Base-by-base conservation (phyloP, 352 stramenopile genomes). In the Pythium sukuiense region DNA sequence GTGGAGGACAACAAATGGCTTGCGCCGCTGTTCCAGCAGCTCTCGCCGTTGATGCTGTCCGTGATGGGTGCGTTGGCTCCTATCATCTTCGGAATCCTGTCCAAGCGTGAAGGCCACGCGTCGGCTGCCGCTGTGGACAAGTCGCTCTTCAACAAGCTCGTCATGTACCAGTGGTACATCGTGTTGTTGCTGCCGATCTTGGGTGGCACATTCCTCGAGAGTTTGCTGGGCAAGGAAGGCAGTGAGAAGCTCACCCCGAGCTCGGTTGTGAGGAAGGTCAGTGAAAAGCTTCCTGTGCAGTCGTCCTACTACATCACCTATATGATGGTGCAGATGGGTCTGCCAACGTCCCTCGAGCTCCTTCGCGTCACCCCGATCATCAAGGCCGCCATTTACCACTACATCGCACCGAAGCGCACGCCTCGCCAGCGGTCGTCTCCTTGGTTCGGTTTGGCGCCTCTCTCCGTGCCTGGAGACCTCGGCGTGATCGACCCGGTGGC, bases 171-270 rank as follows among this genome's bases (percentile, higher is more conserved):
- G 69, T 83, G 89, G 52, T 93, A 91, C 65, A 73, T 93, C 54
- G 86, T 87, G 30, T 87, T 95, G 48, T 63, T 95, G 55, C 75
- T 95, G 37, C 86, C 87, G n/a, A 89, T 95, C 68, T 88, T 95
- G 35, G 83, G 83, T 58, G 86, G 86, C 71, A 92, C 84, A 8
- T 76, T 92, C 57, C 84, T 95, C 49, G 79, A 92, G 52, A 80
- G 74, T 24, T 59, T 95, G 50, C 85, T 85, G 14, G 83, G 82
- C 59, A 73, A 73, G 48, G 73, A 69, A 8, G 75, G 48, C 9
- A 35, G 76, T 13, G 59, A 81, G 12, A 82, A 74, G n/a, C 62
- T 85, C 4, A 20, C 58, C n/a, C 0, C 30, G 3, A 46, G 13
- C 20, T 13, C 54, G 3, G 65, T 92, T 18, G 63, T 93, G 46